phyloP scores from a whole-genome alignment of 169 alveolate genomes.

The Eimeria necatrix region DNA sequence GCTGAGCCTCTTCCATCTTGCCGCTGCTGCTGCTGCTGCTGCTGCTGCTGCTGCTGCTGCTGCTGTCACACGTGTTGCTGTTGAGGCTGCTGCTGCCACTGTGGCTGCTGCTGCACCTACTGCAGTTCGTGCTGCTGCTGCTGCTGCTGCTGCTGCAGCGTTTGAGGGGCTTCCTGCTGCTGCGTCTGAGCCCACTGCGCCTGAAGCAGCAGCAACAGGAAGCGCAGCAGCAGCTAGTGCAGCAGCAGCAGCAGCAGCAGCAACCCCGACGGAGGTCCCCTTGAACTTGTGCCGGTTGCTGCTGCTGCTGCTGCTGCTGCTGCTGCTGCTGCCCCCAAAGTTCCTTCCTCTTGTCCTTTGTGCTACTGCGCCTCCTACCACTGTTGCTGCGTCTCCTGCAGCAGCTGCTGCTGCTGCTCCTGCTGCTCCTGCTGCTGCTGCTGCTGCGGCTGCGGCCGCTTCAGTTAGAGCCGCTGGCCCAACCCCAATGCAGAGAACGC shows the following conservation, averaged over 20 bases:
- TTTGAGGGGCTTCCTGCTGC: not conserved
- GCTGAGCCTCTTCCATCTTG: constrained; percentile 4
- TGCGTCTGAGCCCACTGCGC: not conserved
- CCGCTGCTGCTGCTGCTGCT: constrained; percentile 18
- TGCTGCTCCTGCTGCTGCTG: not conserved
- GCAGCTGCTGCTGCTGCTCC: constrained; percentile 2
- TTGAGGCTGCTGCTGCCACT: too few relatives aligned
- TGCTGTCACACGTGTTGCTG: not conserved
- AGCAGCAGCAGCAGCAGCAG: too few relatives aligned
- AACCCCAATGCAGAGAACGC: not conserved
- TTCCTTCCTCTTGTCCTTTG: too few relatives aligned
- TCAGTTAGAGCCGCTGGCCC: not conserved
- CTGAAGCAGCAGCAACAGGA: not conserved
- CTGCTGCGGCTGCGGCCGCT: not conserved
- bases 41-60: constrained; percentile 38
- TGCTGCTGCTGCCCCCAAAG: not conserved
- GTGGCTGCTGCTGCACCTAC: not conserved
- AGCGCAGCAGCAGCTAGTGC: too few relatives aligned
- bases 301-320: not conserved
- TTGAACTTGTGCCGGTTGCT: not conserved
- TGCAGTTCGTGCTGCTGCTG: not conserved
- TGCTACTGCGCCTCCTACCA: too few relatives aligned
- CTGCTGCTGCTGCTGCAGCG: not conserved
- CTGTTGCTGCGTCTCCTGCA: too few relatives aligned
- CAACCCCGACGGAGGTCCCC: too few relatives aligned